Evolutionary conservation across 2,329 filamentous ascomycete genomes (phyloP).

Genomic region (Ploettnerulaceae sp.): DNA sequence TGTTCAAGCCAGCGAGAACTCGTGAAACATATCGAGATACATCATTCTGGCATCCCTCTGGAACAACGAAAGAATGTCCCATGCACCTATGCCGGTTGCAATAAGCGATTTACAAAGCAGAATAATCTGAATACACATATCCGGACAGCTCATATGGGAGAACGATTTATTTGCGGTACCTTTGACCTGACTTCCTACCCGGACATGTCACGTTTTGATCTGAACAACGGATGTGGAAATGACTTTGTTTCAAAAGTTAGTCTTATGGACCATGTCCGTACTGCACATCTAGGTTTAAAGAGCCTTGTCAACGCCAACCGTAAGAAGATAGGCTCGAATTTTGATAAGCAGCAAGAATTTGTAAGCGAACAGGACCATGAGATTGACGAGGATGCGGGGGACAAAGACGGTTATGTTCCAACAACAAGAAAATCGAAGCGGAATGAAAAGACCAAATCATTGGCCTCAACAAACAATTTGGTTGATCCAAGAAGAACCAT

Average conservation of each 20-base stretch:
- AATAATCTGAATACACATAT: constrained; percentile 82
- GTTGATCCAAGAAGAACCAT: constrained; percentile 43
- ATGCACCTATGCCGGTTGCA: constrained; percentile 66
- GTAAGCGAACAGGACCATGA: constrained; percentile 16
- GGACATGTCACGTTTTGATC: constrained; percentile 60
- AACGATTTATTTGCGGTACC: constrained; percentile 74
- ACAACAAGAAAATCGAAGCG: constrained; percentile 11
- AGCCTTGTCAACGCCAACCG: constrained; percentile 36
- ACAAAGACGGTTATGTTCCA: constrained; percentile 1
- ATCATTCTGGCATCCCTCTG: constrained; percentile 61
- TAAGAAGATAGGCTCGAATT: constrained; percentile 32
- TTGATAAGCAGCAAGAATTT: too few species aligned
- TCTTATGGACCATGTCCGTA: constrained; percentile 80
- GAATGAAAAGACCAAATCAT: constrained; percentile 14
- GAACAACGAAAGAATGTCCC: constrained; percentile 59
- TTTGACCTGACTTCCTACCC: constrained; percentile 54
- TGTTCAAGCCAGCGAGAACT: constrained; percentile 64
- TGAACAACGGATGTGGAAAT: constrained; percentile 65
- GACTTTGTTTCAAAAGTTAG: constrained; percentile 72
- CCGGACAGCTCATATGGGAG: constrained; percentile 69
- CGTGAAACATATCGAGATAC: constrained; percentile 71
- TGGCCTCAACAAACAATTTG: too few species aligned
- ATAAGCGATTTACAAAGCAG: constrained; percentile 72
- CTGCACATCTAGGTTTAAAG: constrained; percentile 66
- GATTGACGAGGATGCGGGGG: constrained; percentile 7